These are phyloP conservation scores for Cercospora zeina DNA, from an alignment of 2,329 filamentous ascomycete species.

Conservation along the genomic window DNA sequence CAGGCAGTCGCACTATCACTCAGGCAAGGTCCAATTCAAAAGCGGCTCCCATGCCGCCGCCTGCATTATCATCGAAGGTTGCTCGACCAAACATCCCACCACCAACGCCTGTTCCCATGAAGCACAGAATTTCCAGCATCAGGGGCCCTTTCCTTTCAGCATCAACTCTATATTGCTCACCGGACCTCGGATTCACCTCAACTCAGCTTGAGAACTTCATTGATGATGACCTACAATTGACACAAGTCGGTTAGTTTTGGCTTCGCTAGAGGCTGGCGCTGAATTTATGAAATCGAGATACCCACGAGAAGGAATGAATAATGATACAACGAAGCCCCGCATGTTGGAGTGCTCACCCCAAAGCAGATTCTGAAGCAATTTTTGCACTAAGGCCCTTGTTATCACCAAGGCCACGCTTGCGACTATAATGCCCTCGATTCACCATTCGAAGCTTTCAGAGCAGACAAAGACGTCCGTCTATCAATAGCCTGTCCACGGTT, in stretches of 20 bases:
- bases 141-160: constrained; percentile 26
- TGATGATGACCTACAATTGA: constrained; percentile 41
- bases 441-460: too few relatives aligned
- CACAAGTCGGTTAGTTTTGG: constrained; percentile 28
- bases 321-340: not conserved
- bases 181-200: constrained; percentile 35
- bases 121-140: constrained; percentile 19
- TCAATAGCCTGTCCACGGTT: not conserved
- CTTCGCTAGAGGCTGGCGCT: not conserved
- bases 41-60: constrained; percentile 2
- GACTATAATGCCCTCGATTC: not conserved
- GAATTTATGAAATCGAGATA: constrained; percentile 2
- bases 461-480: not conserved
- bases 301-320: constrained; percentile 1
- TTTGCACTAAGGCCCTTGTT: too few relatives aligned
- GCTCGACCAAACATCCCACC: not conserved
- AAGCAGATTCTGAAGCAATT: too few relatives aligned
- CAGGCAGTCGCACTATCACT: not conserved
- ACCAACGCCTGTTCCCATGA: not conserved
- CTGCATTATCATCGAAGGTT: constrained; percentile 16
- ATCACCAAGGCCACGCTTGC: not conserved
- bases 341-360: not conserved
- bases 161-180: constrained; percentile 27
- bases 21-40: not conserved
- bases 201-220: constrained; percentile 41